Evolutionary conservation across 106 monocot genomes (phyloP).

Genomic region (Acorus gramineus): DNA sequence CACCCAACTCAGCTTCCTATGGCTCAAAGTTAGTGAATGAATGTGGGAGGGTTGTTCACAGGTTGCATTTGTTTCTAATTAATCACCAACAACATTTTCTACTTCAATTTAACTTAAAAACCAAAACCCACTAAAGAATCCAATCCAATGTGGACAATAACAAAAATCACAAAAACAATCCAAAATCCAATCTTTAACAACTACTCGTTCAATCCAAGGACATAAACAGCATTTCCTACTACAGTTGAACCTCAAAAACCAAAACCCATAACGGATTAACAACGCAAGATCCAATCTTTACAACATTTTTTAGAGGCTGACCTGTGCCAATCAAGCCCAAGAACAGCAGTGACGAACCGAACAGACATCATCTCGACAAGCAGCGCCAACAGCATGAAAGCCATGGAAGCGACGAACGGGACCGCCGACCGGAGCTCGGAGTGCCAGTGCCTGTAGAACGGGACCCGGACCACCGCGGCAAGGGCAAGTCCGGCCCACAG

Average conservation of each 20-base stretch:
- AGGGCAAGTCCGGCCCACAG: conserved; percentile 35
- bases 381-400: conserved; percentile 68
- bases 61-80: no score
- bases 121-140: no score
- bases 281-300: background rate
- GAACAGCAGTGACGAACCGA: conserved; percentile 80
- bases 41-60: no score
- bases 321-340: conserved; percentile 93
- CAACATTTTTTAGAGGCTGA: conserved; percentile 4
- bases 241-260: background rate
- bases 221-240: no score
- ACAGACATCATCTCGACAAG: conserved; percentile 70
- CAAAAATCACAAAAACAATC: no score
- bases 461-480: conserved; percentile 22
- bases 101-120: no score
- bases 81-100: no score
- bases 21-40: no score
- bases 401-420: conserved; percentile 68
- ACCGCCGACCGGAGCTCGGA: conserved; percentile 41
- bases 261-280: background rate
- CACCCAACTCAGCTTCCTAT: no score
- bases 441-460: conserved; percentile 47
- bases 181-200: no score
- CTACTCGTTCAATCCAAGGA: no score
- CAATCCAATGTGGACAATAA: no score